Evolutionary conservation across 345 rosid species (phyloP).

Genomic region (Syzygium aromaticum): DNA sequence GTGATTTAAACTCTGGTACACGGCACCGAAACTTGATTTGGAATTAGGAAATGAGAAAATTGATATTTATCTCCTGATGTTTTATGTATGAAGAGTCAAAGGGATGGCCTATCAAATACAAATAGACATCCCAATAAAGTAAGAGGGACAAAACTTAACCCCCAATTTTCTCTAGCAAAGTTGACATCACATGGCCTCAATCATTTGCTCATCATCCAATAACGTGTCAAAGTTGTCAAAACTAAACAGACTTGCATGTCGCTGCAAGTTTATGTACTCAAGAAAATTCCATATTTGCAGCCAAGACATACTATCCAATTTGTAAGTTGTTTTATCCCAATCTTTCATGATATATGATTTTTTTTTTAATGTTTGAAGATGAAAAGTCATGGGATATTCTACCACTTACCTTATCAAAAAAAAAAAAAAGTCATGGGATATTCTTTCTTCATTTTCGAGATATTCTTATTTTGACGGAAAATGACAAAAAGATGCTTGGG

Average conservation of each 20-base stretch:
- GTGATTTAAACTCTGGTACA: rapidly evolving
- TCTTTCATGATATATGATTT: not conserved
- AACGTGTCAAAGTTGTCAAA: not conserved
- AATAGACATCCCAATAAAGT: not conserved
- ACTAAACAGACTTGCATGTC: not conserved
- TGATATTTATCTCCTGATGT: not conserved
- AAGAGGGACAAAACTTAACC: not conserved
- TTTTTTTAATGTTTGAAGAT: not conserved
- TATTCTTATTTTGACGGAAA: not conserved
- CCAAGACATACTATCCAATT: not conserved
- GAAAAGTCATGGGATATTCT: not conserved
- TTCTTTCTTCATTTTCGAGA: not conserved
- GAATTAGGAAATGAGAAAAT: not conserved
- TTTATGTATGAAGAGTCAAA: not conserved
- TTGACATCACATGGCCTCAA: not conserved
- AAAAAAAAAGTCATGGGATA: not conserved
- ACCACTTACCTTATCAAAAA: too few relatives aligned
- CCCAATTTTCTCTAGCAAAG: not conserved
- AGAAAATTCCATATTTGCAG: not conserved
- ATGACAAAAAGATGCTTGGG: not conserved
- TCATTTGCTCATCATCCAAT: not conserved
- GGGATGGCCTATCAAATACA: not conserved
- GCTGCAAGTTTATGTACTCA: not conserved
- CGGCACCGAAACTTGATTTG: not conserved
- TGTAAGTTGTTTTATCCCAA: not conserved